These are phyloP conservation scores for Xylaria scruposa DNA, from an alignment of 495 filamentous ascomycete genomes.

Conservation along the genomic window DNA sequence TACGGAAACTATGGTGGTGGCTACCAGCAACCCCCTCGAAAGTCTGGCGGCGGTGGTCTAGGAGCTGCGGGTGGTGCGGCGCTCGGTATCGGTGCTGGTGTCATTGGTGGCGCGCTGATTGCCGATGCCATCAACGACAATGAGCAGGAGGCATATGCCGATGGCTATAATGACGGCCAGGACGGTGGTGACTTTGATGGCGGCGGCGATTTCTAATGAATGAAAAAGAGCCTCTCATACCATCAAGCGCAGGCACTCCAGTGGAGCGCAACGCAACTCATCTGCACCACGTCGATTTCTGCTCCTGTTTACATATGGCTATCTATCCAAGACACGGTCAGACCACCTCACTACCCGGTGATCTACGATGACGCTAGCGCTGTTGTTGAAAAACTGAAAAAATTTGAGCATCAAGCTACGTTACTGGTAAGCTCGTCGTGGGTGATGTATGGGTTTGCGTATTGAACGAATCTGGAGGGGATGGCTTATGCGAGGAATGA, in stretches of 20 bases:
- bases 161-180: slow-evolving; percentile 55
- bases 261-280: slow-evolving; percentile 87
- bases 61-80: slow-evolving; percentile 74
- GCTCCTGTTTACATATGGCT: slow-evolving; percentile 73
- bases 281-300: slow-evolving; percentile 88
- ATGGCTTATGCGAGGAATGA: neutral
- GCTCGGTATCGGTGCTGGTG: slow-evolving; percentile 76
- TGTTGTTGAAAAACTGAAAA: slow-evolving; percentile 70
- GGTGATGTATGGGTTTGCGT: neutral
- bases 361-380: slow-evolving; percentile 78
- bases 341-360: slow-evolving; percentile 82
- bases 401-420: slow-evolving; percentile 83
- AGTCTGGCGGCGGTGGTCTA: slow-evolving; percentile 60
- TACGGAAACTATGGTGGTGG: slow-evolving; percentile 43
- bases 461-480: neutral
- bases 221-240: neutral
- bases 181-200: slow-evolving; percentile 45
- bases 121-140: slow-evolving; percentile 68
- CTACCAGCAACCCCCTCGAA: slow-evolving; percentile 33
- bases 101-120: slow-evolving; percentile 74
- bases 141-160: slow-evolving; percentile 58
- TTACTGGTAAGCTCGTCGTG: slow-evolving; percentile 68
- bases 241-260: slow-evolving; percentile 67
- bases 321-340: slow-evolving; percentile 79
- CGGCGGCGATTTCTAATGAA: slow-evolving; percentile 60